Base-by-base conservation (phyloP, 192 early-diverging fungal genomes). In the Funneliformis mosseae region DNA sequence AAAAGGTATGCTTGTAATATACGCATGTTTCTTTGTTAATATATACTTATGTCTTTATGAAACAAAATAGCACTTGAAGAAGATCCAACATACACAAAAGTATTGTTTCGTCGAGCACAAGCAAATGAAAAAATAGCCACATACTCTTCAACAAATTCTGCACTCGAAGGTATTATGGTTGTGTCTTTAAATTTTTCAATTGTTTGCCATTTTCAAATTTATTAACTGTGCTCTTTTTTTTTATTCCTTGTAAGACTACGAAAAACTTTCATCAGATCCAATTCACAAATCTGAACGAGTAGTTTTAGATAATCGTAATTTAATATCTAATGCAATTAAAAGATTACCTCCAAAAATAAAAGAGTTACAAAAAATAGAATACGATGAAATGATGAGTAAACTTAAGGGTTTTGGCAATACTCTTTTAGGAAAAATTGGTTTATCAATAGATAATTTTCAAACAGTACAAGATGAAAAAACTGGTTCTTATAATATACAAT, bases 391-490 rank as follows among this genome's bases (percentile, higher is more conserved):
- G 89, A 80, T 94, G 79, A 90, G 83, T 41, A 93, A 95, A 79
- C 84, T 95, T 12, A 95, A 95, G 80, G 87, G 90, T 41, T 81
- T 95, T 46, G 94, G 94, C 1, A 93, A 95, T 66, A 86, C 85
- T 9, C 70, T 95, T 14, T 80, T 95, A 33, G 94, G 94, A n/a
- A 91, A 88, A 23, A 91, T 95, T 81, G 94, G 94, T 14, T 69
- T 95, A 60, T 92, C 92, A 16, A 87, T 91, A 12, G 86, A 94
- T 72, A 92, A 91, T 59, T 95, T 95, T 77, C 85, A 93, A 64
- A 87, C 93, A 82, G 83, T 90, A 64, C 84, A 90, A 75, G 89
- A 93, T 83, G 85, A 87, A 8, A 55, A 71, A 0, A 84, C 84
- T 21, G 91, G 91, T 18, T 81, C 84, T 16, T 92, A 91, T 73